Conservation (phyloP, 345 rosid genomes). For the Syzygium jambos region DNA sequence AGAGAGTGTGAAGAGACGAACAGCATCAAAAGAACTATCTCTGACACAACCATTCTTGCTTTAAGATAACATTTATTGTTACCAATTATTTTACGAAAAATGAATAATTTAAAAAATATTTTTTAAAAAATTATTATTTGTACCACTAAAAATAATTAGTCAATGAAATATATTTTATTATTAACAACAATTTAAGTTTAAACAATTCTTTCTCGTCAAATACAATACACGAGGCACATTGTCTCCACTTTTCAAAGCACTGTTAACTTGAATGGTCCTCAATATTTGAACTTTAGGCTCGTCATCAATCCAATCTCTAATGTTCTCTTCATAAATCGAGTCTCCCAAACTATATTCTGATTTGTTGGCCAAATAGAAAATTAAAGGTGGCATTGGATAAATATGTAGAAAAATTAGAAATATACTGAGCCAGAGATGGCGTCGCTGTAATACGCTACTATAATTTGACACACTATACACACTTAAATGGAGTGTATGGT, state of each 20-base stretch:
- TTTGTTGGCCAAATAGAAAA: not conserved
- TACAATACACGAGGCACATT: not conserved
- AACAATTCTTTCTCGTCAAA: too few relatives aligned
- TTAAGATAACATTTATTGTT: too few relatives aligned
- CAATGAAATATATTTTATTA: too few relatives aligned
- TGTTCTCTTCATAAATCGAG: not conserved
- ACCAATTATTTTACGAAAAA: not conserved
- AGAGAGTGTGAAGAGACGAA: not conserved
- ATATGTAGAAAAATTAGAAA: too few relatives aligned
- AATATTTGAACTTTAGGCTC: not conserved
- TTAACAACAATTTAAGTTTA: too few relatives aligned
- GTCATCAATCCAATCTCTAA: not conserved
- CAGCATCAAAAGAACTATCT: not conserved
- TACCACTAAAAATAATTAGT: too few relatives aligned
- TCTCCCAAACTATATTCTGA: not conserved
- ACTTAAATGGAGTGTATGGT: not conserved
- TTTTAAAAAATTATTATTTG: too few relatives aligned
- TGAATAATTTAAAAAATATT: too few relatives aligned
- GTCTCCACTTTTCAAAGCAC: not conserved
- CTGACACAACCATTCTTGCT: not conserved
- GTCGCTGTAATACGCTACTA: fast-evolving
- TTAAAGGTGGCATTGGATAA: not conserved
- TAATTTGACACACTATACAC: not conserved
- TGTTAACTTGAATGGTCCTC: not conserved
- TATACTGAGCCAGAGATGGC: not conserved